Evolutionary conservation across 2,329 filamentous ascomycete genomes (phyloP), one percentile per base, ranked within the genome.

Genomic region (Conoideocrella luteorostrata): DNA sequence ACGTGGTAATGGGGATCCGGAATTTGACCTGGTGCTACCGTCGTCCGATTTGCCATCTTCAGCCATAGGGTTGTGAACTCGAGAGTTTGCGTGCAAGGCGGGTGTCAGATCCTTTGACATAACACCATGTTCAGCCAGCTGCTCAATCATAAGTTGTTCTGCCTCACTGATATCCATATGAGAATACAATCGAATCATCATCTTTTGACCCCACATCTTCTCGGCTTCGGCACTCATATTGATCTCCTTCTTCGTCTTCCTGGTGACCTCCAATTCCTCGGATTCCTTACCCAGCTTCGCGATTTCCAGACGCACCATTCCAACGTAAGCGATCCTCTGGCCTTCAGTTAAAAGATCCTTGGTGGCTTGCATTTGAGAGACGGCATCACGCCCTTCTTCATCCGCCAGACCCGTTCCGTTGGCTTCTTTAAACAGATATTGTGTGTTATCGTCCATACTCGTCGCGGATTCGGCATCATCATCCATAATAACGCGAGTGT

Each of bases 61-160:
- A 1, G 84, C 86, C 75, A 93, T 84, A 5, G 93, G 93, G 57
- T 98, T 98, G 58, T 88, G 88, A 26, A 98, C 90, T 41, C 89
- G 78, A 11, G 93, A 80, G 63, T 97, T 98, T 50, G 88, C 82
- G 83, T 95, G 95, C 35, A 98, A 72, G 1, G 87, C 79, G 0
- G 87, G 84, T 0, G 88, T 90, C 46, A 98, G 71, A 61, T 98
- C 93, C 35, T 73, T 71, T 1, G 93, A 84, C 49, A 88, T 74
- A 6, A 98, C 89, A 4, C 91, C 93, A 65, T 98, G 93, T 46
- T 93, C 86, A 11, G 87, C 84, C 46, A 98, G 73, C 64, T 98
- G 93, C 67, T 98, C 93, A 53, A 98, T 96, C 93, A 98, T 98
- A 62, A 98, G 74, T 69, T 98, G 93, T 65, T 98, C 93, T 12